Conservation (phyloP, 805 yeast species). For the Candida montana region DNA sequence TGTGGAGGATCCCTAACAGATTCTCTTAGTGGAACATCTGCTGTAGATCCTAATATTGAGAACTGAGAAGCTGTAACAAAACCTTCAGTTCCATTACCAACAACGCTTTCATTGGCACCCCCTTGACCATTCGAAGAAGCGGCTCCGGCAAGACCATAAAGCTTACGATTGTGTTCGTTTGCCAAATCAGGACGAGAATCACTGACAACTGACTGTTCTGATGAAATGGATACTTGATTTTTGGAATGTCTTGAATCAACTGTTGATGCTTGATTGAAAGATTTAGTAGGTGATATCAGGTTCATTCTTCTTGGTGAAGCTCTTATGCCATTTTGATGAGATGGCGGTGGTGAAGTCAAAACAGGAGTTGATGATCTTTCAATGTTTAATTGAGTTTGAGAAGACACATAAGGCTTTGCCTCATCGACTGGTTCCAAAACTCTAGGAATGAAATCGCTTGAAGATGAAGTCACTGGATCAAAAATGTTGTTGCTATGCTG, state of each 20-base stretch:
- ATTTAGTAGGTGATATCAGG: background rate
- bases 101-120: background rate
- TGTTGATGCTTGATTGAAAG: background rate
- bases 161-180: slow-evolving; percentile 8
- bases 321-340: background rate
- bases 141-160: slow-evolving; percentile 15
- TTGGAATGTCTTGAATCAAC: slow-evolving; percentile 4
- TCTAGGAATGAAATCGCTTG: slow-evolving; percentile 6
- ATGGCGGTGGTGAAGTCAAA: background rate
- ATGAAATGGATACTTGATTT: slow-evolving; percentile 18
- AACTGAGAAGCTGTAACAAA: slow-evolving; percentile 37
- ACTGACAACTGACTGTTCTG: slow-evolving; percentile 20
- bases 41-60: slow-evolving; percentile 17
- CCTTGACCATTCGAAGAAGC: background rate
- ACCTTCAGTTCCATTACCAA: slow-evolving; percentile 23
- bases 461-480: background rate
- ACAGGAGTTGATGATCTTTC: background rate
- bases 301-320: background rate
- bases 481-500: background rate
- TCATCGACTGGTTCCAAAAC: slow-evolving; percentile 11
- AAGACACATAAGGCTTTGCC: slow-evolving; percentile 3
- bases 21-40: background rate
- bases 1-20: no score
- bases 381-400: slow-evolving; percentile 2
- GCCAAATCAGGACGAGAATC: slow-evolving; percentile 7